Evolutionary conservation across 495 filamentous ascomycete species (phyloP).

Genomic region (Amorphotheca resinae): DNA sequence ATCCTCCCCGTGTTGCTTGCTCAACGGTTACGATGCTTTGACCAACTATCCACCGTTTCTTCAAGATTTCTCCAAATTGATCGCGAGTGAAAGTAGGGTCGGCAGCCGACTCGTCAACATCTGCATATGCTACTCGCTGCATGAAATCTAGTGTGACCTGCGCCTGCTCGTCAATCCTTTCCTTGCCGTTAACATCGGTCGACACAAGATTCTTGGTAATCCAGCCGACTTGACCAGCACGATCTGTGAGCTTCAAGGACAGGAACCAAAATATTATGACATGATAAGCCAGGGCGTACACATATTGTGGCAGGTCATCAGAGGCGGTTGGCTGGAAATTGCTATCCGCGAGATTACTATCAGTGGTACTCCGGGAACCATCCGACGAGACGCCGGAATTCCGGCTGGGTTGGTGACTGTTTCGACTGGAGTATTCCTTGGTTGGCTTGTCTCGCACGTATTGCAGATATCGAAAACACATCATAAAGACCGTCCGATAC

Average conservation of each 20-base stretch:
- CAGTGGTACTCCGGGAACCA: constrained; percentile 3
- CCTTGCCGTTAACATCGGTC: constrained; percentile 56
- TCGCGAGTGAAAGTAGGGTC: constrained; percentile 50
- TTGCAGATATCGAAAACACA: constrained; percentile 86
- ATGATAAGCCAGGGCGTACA: constrained; percentile 85
- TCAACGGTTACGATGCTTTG: constrained; percentile 80
- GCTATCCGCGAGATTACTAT: constrained; percentile 15
- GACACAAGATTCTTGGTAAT: constrained; percentile 78
- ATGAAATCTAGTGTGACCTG: constrained; percentile 92
- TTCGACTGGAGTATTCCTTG: constrained; percentile 22
- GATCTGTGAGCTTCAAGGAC: constrained; percentile 69
- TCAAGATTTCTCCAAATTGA: constrained; percentile 52
- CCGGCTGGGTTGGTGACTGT: constrained; percentile 8
- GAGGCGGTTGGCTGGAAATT: constrained; percentile 27
- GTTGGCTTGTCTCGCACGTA: constrained; percentile 37
- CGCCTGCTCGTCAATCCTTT: constrained; percentile 80
- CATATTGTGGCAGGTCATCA: constrained; percentile 74
- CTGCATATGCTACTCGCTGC: constrained; percentile 79
- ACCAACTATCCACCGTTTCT: constrained; percentile 76
- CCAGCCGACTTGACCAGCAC: constrained; percentile 75
- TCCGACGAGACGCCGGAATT: constrained; percentile 9
- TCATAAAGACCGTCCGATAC: constrained; percentile 83
- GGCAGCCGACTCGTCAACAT: constrained; percentile 58
- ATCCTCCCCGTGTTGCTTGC: constrained; percentile 58
- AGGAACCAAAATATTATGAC: constrained; percentile 97